A percentile compares a stretch with the other conserved stretches of the same genome.
Conservation (phyloP, 1,284 basidiomycete genomes). For the Gymnopus androsaceus region DNA sequence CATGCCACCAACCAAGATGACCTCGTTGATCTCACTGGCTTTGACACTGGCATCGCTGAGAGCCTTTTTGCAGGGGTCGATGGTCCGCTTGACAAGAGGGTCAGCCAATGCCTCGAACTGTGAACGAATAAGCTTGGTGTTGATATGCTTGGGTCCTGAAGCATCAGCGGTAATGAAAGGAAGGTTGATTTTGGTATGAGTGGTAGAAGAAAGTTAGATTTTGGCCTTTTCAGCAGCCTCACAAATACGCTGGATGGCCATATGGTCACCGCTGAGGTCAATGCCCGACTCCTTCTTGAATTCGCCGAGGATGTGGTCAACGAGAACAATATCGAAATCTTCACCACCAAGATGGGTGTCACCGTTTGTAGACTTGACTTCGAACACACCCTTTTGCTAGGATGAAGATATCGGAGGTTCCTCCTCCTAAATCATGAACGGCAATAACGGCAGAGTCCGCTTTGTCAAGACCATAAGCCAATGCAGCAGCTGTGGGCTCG, state of each 20-base stretch:
- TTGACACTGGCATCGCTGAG: constrained; percentile 91
- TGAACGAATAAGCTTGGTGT: constrained; percentile 84
- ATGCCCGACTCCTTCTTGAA: constrained; percentile 94
- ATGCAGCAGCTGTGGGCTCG: constrained; percentile 96
- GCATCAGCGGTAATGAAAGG: constrained; percentile 98
- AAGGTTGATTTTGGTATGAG: constrained; percentile 94
- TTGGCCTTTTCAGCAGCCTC: constrained; percentile 99
- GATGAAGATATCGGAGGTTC: constrained; percentile 97
- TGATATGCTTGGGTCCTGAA: constrained; percentile 95
- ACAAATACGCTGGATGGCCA: constrained; percentile 99
- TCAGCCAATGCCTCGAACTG: constrained; percentile 89
- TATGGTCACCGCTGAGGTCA: constrained; percentile 83
- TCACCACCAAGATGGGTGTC: constrained; percentile 99
- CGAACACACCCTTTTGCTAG: constrained; percentile 98
- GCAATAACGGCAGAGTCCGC: constrained; percentile 86
- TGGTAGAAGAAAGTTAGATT: constrained; percentile 93
- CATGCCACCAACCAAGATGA: constrained; percentile 98
- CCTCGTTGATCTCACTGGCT: constrained; percentile 90
- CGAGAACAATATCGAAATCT: constrained; percentile 93
- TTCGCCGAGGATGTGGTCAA: constrained; percentile 85
- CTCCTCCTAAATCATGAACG: constrained; percentile 95
- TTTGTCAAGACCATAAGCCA: constrained; percentile 94
- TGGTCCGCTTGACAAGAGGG: constrained; percentile 84
- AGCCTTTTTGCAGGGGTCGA: constrained; percentile 98
- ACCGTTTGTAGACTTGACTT: constrained; percentile 99